Evolutionary conservation across 176 grass and related monocot species (phyloP).

Genomic region (Puccinellia tenuiflora): DNA sequence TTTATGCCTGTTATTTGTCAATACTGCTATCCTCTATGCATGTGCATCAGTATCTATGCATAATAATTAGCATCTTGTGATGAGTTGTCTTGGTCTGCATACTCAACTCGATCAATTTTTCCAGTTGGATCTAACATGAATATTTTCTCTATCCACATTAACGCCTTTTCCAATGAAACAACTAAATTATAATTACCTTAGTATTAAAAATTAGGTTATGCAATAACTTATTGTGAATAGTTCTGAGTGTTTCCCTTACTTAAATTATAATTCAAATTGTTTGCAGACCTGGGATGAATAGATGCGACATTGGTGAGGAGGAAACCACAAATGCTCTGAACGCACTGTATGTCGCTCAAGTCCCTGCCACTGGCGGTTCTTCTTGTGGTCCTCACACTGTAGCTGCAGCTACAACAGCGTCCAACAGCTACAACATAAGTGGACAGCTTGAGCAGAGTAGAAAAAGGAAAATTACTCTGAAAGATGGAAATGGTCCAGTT

Average conservation of each 20-base stretch:
- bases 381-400: constrained; percentile 10
- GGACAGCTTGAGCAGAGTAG: constrained; percentile 13
- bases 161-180: not conserved
- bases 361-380: constrained; percentile 26
- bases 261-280: constrained; percentile 16
- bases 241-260: constrained; percentile 14
- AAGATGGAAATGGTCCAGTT: not conserved
- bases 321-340: constrained; percentile 72
- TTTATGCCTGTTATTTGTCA: constrained; percentile 7
- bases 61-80: not conserved
- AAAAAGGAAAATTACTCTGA: constrained; percentile 41
- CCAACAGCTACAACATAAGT: constrained; percentile 19
- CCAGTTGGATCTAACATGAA: constrained; percentile 7
- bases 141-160: not conserved
- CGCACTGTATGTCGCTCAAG: constrained; percentile 46
- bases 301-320: constrained; percentile 64
- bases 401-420: not conserved
- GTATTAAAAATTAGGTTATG: not conserved
- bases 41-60: not conserved
- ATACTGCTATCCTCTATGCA: not conserved
- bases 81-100: not conserved
- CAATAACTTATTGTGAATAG: not conserved
- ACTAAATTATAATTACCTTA: not conserved
- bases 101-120: not conserved
- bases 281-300: constrained; percentile 74